These are phyloP conservation scores for Teratosphaeria destructans DNA, from an alignment of 2,329 filamentous ascomycete species.

Conservation along the genomic window DNA sequence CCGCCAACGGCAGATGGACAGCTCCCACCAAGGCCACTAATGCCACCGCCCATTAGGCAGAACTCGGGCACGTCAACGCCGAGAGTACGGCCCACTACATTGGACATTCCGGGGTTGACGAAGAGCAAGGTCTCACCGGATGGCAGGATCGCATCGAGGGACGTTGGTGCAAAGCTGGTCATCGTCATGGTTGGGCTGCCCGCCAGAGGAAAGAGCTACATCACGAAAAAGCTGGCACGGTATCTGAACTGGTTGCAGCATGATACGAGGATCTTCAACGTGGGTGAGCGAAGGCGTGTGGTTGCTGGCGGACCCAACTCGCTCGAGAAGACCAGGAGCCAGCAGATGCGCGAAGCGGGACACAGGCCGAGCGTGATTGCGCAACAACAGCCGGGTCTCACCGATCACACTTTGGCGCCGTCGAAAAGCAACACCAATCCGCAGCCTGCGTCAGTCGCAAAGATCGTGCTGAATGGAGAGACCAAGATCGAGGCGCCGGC, in stretches of 20 bases:
- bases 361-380: slow-evolving; percentile 1
- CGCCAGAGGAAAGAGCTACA: slow-evolving; percentile 93
- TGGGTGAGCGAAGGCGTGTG: slow-evolving; percentile 78
- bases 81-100: slow-evolving; percentile 77
- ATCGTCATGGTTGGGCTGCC: slow-evolving; percentile 98
- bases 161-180: slow-evolving; percentile 91
- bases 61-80: slow-evolving; percentile 71
- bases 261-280: slow-evolving; percentile 92
- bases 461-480: slow-evolving; percentile 51
- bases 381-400: slow-evolving; percentile 1
- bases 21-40: not conserved
- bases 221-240: slow-evolving; percentile 92
- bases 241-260: slow-evolving; percentile 98
- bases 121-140: slow-evolving; percentile 92
- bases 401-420: slow-evolving; percentile 5
- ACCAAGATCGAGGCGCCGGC: slow-evolving; percentile 28
- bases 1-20: slow-evolving; percentile 4
- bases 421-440: slow-evolving; percentile 6
- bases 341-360: slow-evolving; percentile 5
- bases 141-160: slow-evolving; percentile 82
- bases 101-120: slow-evolving; percentile 94
- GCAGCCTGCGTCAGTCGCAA: slow-evolving; percentile 33
- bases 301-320: slow-evolving; percentile 50
- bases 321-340: slow-evolving; percentile 22
- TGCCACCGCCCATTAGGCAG: slow-evolving; percentile 57